phyloP scores from a whole-genome alignment of 2,329 filamentous ascomycete species.

The Phyllosticta paracitricarpa region DNA sequence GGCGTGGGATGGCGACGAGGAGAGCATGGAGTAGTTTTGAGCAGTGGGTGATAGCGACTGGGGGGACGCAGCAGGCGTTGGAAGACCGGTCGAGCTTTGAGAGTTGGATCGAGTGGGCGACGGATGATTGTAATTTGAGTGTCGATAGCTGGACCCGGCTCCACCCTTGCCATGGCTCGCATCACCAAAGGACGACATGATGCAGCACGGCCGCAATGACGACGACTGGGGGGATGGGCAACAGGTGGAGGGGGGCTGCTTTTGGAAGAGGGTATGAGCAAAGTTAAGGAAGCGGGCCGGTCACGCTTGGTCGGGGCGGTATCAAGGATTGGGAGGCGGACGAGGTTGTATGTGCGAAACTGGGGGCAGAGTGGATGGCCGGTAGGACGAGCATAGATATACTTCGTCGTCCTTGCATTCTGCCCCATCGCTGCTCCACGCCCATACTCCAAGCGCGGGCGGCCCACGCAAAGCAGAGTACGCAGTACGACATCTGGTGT shows the following conservation, averaged over 20 bases:
- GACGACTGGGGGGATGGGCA: background rate
- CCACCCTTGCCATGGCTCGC: background rate
- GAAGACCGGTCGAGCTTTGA: constrained; percentile 1
- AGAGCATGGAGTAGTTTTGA: background rate
- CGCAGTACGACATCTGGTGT: constrained; percentile 5
- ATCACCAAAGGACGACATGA: background rate
- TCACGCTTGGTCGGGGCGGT: background rate
- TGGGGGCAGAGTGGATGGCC: constrained; percentile 4
- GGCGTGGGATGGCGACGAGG: background rate
- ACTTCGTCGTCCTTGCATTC: constrained; percentile 9
- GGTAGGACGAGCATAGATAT: constrained; percentile 9
- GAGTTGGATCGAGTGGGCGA: background rate
- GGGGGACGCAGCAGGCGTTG: constrained; percentile 7
- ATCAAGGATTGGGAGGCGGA: constrained; percentile 1
- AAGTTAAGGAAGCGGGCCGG: background rate
- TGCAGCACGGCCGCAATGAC: background rate
- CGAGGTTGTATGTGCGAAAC: background rate
- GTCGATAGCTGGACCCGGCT: background rate
- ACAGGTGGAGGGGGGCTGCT: constrained; percentile 1
- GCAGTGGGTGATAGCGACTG: background rate
- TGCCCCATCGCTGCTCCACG: constrained; percentile 4
- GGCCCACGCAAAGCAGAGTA: constrained; percentile 6
- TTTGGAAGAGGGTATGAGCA: background rate
- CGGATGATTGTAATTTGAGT: background rate
- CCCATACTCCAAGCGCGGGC: constrained; percentile 1